Conservation (phyloP, 257 asterid genomes). For the Mitragyna speciosa region DNA sequence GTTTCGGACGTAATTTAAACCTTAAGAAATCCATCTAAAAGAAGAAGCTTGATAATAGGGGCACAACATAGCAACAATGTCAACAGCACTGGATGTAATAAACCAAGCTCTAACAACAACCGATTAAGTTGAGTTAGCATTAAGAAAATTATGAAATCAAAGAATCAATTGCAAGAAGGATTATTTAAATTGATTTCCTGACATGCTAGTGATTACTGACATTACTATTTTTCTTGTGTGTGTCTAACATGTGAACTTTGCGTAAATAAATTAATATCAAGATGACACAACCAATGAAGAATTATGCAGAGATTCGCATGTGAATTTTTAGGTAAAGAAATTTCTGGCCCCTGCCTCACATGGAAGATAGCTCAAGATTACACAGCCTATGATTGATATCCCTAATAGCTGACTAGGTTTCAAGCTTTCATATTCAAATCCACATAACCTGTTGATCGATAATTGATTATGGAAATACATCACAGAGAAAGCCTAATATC, state of each 20-base stretch:
- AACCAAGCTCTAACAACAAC: not conserved
- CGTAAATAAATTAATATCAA: not conserved
- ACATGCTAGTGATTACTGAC: not conserved
- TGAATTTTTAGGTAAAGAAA: not conserved
- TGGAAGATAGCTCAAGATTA: not conserved
- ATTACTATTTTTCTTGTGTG: not conserved
- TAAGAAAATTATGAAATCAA: not conserved
- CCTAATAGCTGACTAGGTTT: not conserved
- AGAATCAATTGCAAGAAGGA: not conserved
- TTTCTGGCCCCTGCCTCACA: not conserved
- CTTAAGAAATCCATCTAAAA: not conserved
- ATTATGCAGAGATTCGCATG: not conserved
- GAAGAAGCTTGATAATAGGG: not conserved
- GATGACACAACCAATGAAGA: not conserved
- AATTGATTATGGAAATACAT: not conserved
- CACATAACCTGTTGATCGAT: not conserved
- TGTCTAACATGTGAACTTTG: not conserved
- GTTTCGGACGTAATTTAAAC: slow-evolving; percentile 3
- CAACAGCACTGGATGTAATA: not conserved
- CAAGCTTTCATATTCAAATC: not conserved
- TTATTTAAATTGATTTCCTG: not conserved
- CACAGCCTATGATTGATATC: not conserved
- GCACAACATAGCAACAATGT: not conserved
- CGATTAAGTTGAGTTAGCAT: not conserved
- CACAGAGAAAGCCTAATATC: not conserved